Evolutionary conservation across 352 stramenopile species (phyloP).

Genomic region (Globisporangium lucens): DNA sequence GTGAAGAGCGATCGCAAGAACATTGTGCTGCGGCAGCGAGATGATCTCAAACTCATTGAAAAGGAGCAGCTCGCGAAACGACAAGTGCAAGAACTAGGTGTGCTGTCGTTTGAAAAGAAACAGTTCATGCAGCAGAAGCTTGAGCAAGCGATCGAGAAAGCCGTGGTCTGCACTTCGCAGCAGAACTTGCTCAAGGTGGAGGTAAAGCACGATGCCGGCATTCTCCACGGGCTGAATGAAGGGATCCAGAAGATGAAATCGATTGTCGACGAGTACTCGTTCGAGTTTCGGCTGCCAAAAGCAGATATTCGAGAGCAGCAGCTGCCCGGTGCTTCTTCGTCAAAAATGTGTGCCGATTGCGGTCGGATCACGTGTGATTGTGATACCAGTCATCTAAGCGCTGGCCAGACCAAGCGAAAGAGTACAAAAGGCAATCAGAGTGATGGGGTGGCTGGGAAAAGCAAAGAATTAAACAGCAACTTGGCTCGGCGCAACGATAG

Average conservation of each 20-base stretch:
- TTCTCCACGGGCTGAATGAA: constrained; percentile 49
- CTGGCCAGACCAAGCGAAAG: not conserved
- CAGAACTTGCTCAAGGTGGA: constrained; percentile 41
- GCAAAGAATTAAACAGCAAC: not conserved
- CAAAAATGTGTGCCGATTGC: constrained; percentile 44
- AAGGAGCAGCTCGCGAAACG: constrained; percentile 36
- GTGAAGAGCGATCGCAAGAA: constrained; percentile 56
- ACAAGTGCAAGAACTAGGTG: constrained; percentile 45
- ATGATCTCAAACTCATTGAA: constrained; percentile 34
- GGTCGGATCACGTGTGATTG: constrained; percentile 60
- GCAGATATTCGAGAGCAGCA: constrained; percentile 55
- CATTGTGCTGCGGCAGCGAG: constrained; percentile 39
- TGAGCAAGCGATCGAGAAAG: constrained; percentile 38
- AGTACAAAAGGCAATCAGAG: not conserved
- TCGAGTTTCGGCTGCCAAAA: constrained; percentile 59
- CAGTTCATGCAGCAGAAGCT: constrained; percentile 43
- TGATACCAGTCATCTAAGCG: not conserved
- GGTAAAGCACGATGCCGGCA: constrained; percentile 35
- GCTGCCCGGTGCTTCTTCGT: constrained; percentile 8
- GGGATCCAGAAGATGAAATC: constrained; percentile 45
- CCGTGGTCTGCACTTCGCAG: constrained; percentile 35
- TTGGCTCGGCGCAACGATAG: not conserved
- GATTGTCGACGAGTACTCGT: constrained; percentile 52
- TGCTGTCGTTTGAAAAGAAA: constrained; percentile 59
- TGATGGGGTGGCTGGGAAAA: not conserved